Percentiles rank a stretch among this genome's conserved stretches.
Evolutionary conservation across 495 filamentous ascomycete species (phyloP).

Genomic region (Penicillium parvum): DNA sequence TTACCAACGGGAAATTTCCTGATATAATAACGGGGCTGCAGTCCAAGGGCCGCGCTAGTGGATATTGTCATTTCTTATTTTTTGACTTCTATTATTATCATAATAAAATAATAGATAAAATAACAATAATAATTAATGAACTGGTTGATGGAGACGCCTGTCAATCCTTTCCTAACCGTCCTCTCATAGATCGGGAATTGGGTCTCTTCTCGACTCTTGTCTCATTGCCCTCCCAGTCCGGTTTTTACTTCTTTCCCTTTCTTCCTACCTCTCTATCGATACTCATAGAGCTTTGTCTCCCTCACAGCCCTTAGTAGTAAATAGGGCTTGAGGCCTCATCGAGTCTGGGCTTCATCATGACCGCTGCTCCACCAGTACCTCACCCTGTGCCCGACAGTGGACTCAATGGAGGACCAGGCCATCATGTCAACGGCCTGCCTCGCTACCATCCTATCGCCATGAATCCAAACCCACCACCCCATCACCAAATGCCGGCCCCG

Average conservation of each 20-base stretch:
- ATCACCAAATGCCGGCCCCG: constrained; percentile 30
- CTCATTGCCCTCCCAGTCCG: constrained; percentile 10
- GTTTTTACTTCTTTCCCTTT: constrained; percentile 5
- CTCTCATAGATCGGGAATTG: constrained; percentile 29
- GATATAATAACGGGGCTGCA: constrained; percentile 32
- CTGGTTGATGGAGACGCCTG: constrained; percentile 16
- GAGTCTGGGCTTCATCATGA: constrained; percentile 24
- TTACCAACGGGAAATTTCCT: constrained; percentile 23
- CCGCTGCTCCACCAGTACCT: constrained; percentile 39
- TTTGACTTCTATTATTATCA: constrained; percentile 11
- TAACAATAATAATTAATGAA: constrained; percentile 15
- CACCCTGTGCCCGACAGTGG: constrained; percentile 35
- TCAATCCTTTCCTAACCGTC: constrained; percentile 28
- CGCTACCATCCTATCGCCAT: constrained; percentile 48
- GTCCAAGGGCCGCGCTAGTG: constrained; percentile 28
- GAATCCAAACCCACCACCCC: constrained; percentile 38
- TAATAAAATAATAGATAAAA: no score
- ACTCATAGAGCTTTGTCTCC: not conserved
- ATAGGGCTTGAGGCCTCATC: not conserved
- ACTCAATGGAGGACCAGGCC: constrained; percentile 30
- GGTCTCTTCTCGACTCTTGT: constrained; percentile 18
- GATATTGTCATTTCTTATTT: constrained; percentile 24
- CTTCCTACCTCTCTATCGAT: constrained; percentile 9
- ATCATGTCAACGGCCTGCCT: constrained; percentile 35
- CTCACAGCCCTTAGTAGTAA: constrained; percentile 1